phyloP scores from a whole-genome alignment of 192 early-diverging fungal genomes.

The Geranomyces michiganensis region DNA sequence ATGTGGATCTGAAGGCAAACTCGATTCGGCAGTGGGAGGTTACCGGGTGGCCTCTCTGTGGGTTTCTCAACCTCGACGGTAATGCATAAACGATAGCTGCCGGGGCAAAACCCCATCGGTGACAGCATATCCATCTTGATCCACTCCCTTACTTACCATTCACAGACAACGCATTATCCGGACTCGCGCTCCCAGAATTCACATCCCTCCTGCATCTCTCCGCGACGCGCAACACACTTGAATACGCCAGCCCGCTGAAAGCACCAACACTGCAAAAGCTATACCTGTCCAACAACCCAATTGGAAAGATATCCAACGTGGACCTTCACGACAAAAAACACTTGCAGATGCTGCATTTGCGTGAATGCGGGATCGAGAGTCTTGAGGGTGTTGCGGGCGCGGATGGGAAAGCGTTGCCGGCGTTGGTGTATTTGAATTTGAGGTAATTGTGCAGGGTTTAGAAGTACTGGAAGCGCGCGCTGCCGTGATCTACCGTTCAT shows the following conservation, averaged over 20 bases:
- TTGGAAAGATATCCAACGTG: slow-evolving; percentile 18
- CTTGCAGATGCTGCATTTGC: slow-evolving; percentile 52
- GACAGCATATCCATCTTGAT: too few species aligned
- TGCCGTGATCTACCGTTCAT: too few species aligned
- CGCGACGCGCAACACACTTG: slow-evolving; percentile 48
- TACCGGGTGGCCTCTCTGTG: slow-evolving; percentile 44
- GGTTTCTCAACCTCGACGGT: slow-evolving; percentile 59
- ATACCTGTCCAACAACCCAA: slow-evolving; percentile 45
- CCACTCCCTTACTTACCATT: too few species aligned
- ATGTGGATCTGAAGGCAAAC: slow-evolving; percentile 54
- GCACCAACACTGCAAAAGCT: slow-evolving; percentile 53
- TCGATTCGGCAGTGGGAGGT: slow-evolving; percentile 40
- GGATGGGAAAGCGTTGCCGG: slow-evolving; percentile 27
- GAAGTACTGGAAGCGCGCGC: too few species aligned
- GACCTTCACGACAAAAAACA: slow-evolving; percentile 45
- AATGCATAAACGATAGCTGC: too few species aligned
- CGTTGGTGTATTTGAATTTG: slow-evolving; percentile 55
- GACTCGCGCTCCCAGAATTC: slow-evolving; percentile 43
- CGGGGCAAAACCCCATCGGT: too few species aligned
- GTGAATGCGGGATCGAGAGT: slow-evolving; percentile 47
- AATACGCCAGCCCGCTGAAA: slow-evolving; percentile 29
- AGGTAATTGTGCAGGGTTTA: too few species aligned
- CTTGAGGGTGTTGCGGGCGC: slow-evolving; percentile 35
- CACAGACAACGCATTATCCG: slow-evolving; percentile 53
- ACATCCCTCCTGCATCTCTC: slow-evolving; percentile 52